These are phyloP conservation scores for Orbilia oligospora DNA, from an alignment of 2,329 filamentous ascomycete genomes.

Conservation along the genomic window DNA sequence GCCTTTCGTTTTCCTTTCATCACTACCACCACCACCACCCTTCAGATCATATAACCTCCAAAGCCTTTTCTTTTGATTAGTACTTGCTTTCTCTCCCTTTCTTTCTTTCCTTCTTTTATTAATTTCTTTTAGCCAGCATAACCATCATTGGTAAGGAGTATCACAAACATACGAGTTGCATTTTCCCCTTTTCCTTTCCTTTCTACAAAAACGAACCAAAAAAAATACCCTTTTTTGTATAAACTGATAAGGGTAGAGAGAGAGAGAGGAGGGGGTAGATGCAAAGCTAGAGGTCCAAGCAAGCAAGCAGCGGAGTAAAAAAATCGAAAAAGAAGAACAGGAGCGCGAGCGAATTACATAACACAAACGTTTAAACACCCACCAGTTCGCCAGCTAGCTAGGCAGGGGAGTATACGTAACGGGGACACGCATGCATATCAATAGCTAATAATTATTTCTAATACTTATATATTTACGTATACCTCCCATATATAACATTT, in stretches of 20 bases:
- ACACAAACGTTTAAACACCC: background rate
- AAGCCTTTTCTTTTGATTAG: too few species aligned
- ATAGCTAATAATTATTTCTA: constrained; percentile 7
- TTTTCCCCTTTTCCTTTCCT: background rate
- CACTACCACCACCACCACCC: too few species aligned
- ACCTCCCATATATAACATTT: too few species aligned
- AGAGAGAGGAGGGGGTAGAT: too few species aligned
- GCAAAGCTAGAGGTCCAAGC: background rate
- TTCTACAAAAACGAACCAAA: background rate
- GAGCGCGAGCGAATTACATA: constrained; percentile 3
- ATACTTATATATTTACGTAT: background rate
- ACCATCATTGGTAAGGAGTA: background rate
- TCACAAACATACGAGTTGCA: constrained; percentile 8
- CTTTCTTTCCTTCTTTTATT: background rate
- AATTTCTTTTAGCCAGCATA: background rate
- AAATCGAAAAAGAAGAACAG: background rate
- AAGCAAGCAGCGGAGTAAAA: background rate
- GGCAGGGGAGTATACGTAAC: too few species aligned
- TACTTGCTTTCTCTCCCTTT: background rate
- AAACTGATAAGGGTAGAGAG: background rate
- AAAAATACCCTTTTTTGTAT: background rate
- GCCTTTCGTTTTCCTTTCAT: too few species aligned
- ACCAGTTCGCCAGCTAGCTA: too few species aligned
- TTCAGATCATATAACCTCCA: too few species aligned
- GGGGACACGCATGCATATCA: background rate